phyloP scores from a whole-genome alignment of 495 filamentous ascomycete genomes.

The Daldinia childiae region DNA sequence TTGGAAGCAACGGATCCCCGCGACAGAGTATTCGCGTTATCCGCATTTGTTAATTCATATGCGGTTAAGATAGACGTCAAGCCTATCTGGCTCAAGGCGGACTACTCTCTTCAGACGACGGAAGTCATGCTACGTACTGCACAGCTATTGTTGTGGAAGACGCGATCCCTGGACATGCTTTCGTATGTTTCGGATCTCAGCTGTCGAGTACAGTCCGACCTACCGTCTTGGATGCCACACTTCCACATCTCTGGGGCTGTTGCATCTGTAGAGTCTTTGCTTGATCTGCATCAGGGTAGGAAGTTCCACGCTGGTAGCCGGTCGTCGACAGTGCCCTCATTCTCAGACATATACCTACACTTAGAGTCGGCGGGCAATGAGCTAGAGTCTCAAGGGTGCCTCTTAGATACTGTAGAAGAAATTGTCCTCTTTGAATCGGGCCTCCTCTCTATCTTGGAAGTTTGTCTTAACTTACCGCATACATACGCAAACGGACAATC shows the following conservation, averaged over 20 bases:
- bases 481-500: constrained; percentile 21
- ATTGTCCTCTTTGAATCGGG: constrained; percentile 24
- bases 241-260: constrained; percentile 30
- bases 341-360: constrained; percentile 18
- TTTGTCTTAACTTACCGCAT: constrained; percentile 15
- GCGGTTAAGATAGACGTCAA: background rate
- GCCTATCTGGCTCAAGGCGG: constrained; percentile 28
- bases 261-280: constrained; percentile 20
- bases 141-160: constrained; percentile 26
- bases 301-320: constrained; percentile 26
- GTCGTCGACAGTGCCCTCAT: constrained; percentile 5
- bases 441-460: constrained; percentile 12
- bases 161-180: constrained; percentile 28
- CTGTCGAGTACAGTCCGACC: constrained; percentile 15
- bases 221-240: constrained; percentile 38
- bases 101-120: constrained; percentile 26
- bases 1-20: constrained; percentile 34
- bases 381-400: constrained; percentile 7
- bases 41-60: constrained; percentile 29
- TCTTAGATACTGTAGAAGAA: constrained; percentile 17
- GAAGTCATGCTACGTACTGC: constrained; percentile 28
- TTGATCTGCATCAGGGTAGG: constrained; percentile 26
- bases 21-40: constrained; percentile 33
- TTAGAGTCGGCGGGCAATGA: constrained; percentile 15
- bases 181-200: constrained; percentile 21